phyloP scores from a whole-genome alignment of 371 early-diverging fungal genomes.

The Fennellomyces sp. region DNA sequence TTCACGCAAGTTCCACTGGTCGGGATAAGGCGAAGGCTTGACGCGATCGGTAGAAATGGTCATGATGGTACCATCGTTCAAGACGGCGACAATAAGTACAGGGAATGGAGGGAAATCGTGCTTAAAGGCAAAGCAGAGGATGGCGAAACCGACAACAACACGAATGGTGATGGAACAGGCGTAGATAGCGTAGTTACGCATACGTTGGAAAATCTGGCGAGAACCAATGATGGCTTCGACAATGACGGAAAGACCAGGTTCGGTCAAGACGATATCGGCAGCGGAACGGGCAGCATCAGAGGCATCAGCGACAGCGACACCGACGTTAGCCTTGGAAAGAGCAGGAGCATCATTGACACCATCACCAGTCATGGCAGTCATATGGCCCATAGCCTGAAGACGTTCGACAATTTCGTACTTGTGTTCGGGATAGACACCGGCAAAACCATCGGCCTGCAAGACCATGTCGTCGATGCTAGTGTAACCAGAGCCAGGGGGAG shows the following conservation, averaged over 20 bases:
- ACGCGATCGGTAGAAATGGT: constrained; percentile 55
- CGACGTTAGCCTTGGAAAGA: constrained; percentile 78
- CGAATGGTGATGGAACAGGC: constrained; percentile 58
- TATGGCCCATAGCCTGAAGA: constrained; percentile 74
- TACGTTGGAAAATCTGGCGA: constrained; percentile 68
- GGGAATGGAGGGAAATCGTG: constrained; percentile 59
- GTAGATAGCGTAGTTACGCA: constrained; percentile 54
- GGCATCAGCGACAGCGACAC: constrained; percentile 78
- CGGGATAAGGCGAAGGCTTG: constrained; percentile 48
- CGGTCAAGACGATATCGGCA: constrained; percentile 71
- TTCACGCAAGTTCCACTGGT: constrained; percentile 52
- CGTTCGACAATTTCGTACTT: constrained; percentile 89
- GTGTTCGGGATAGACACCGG: constrained; percentile 88
- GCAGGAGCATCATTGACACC: constrained; percentile 95
- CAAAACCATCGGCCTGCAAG: constrained; percentile 79
- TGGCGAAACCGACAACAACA: constrained; percentile 55
- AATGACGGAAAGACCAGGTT: constrained; percentile 71
- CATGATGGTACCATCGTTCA: constrained; percentile 57
- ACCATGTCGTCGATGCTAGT: constrained; percentile 76
- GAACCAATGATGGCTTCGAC: constrained; percentile 60
- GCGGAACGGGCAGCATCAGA: constrained; percentile 73
- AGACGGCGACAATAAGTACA: constrained; percentile 49
- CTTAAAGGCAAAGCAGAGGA: constrained; percentile 50
- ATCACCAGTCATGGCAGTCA: constrained; percentile 92
- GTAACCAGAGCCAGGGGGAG: constrained; percentile 66